These are phyloP conservation scores for Thalassiosira delicatula DNA, from an alignment of 352 stramenopile species.

Conservation along the genomic window DNA sequence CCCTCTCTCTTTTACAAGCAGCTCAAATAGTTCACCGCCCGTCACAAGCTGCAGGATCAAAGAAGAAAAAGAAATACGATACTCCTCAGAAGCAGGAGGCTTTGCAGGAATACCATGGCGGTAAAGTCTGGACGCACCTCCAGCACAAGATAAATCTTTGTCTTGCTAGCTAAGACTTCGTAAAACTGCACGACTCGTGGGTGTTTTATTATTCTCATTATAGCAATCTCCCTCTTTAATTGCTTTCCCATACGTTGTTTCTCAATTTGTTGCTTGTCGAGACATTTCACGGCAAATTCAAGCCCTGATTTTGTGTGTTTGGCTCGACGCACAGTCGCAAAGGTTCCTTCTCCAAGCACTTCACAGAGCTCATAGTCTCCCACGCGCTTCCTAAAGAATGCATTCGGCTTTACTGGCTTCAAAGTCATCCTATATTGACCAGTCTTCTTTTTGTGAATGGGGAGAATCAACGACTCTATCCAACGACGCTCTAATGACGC, in stretches of 20 bases:
- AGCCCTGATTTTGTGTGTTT: constrained; percentile 94
- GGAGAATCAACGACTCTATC: too few species aligned
- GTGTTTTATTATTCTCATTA: constrained; percentile 95
- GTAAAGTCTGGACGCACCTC: constrained; percentile 71
- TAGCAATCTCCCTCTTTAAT: constrained; percentile 98
- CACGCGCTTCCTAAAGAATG: constrained; percentile 72
- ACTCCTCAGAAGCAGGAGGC: too few species aligned
- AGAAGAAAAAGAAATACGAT: too few species aligned
- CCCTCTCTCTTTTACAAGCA: constrained; percentile 92
- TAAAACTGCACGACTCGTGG: constrained; percentile 86
- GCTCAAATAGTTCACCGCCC: constrained; percentile 92
- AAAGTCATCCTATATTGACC: too few species aligned
- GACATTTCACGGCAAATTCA: constrained; percentile 94
- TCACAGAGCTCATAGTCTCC: constrained; percentile 97
- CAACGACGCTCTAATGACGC: too few species aligned
- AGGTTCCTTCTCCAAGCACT: constrained; percentile 95
- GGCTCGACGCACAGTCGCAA: constrained; percentile 91
- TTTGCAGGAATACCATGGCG: constrained; percentile 3
- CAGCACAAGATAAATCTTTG: constrained; percentile 89
- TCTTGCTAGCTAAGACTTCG: constrained; percentile 90
- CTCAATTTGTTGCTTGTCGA: constrained; percentile 98
- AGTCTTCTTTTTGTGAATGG: too few species aligned
- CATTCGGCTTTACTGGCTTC: constrained; percentile 19
- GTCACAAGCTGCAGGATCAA: constrained; percentile 65
- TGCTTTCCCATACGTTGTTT: constrained; percentile 98